phyloP scores from a whole-genome alignment of 179 eudicot species.

The Silene noctiflora region DNA sequence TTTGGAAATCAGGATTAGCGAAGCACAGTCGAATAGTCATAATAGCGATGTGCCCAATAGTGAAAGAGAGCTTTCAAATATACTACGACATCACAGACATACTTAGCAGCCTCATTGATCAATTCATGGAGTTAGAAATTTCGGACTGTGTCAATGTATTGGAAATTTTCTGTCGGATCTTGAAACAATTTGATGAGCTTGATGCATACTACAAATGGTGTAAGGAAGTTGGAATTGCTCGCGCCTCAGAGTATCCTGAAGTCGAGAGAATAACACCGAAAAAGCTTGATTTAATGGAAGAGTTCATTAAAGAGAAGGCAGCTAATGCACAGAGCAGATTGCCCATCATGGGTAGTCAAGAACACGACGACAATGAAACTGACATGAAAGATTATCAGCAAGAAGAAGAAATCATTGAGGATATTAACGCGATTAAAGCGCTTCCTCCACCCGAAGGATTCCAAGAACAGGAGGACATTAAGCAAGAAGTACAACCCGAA shows the following conservation, averaged over 20 bases:
- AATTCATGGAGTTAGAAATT: slow-evolving; percentile 53
- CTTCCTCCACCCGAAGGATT: slow-evolving; percentile 63
- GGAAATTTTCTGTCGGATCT: slow-evolving; percentile 50
- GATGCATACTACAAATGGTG: slow-evolving; percentile 63
- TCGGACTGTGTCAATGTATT: slow-evolving; percentile 47
- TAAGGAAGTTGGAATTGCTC: slow-evolving; percentile 49
- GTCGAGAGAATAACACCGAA: slow-evolving; percentile 57
- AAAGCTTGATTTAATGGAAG: slow-evolving; percentile 76
- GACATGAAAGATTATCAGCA: slow-evolving; percentile 16
- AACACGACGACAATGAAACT: slow-evolving; percentile 24
- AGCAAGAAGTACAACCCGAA: neutral
- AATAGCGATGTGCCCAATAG: slow-evolving; percentile 57
- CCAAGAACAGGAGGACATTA: neutral
- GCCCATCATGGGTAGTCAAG: neutral
- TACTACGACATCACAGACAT: slow-evolving; percentile 62
- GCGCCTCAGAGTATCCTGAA: slow-evolving; percentile 73
- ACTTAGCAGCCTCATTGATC: slow-evolving; percentile 48
- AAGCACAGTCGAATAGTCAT: slow-evolving; percentile 56
- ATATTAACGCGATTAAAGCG: slow-evolving; percentile 56
- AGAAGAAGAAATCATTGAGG: slow-evolving; percentile 38
- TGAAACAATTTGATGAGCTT: slow-evolving; percentile 78
- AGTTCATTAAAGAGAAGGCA: slow-evolving; percentile 52
- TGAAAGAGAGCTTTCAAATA: slow-evolving; percentile 63
- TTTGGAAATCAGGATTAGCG: slow-evolving; percentile 50
- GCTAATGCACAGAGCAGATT: slow-evolving; percentile 17